phyloP scores from a whole-genome alignment of 2,329 filamentous ascomycete genomes.

The Phoma sp. region DNA sequence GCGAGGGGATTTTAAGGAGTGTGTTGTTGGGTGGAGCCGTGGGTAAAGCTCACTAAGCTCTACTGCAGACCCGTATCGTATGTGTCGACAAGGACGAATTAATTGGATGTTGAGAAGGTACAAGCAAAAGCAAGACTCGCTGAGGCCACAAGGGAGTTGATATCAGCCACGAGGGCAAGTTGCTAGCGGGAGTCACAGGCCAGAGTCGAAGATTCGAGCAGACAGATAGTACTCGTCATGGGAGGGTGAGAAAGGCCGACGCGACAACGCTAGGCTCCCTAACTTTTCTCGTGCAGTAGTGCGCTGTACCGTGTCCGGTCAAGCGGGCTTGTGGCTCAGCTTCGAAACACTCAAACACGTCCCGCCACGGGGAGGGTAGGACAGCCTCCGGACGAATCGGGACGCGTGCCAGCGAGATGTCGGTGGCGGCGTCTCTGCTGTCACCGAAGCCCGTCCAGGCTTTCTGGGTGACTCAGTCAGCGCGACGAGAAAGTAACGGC shows the following conservation, averaged over 20 bases:
- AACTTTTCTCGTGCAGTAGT: slow-evolving; percentile 29
- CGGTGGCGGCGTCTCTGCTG: slow-evolving; percentile 28
- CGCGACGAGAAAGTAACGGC: slow-evolving; percentile 36
- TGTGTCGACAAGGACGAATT: slow-evolving; percentile 10
- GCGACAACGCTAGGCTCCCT: slow-evolving; percentile 20
- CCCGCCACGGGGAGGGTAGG: slow-evolving; percentile 23
- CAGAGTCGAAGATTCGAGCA: slow-evolving; percentile 35
- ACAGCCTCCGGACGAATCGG: slow-evolving; percentile 27
- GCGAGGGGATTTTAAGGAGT: slow-evolving; percentile 52
- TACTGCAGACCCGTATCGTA: slow-evolving; percentile 18
- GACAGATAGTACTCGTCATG: slow-evolving; percentile 33
- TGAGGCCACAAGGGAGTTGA: slow-evolving; percentile 38
- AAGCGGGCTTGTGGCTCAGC: slow-evolving; percentile 18
- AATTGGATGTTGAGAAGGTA: slow-evolving; percentile 20
- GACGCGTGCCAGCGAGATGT: slow-evolving; percentile 12
- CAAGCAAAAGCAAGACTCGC: slow-evolving; percentile 26
- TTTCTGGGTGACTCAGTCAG: slow-evolving; percentile 29
- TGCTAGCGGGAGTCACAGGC: slow-evolving; percentile 35
- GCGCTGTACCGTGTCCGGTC: slow-evolving; percentile 19
- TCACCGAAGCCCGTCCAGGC: slow-evolving; percentile 27
- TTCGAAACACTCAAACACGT: slow-evolving; percentile 19
- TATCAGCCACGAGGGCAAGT: slow-evolving; percentile 30
- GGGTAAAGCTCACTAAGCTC: slow-evolving; percentile 22
- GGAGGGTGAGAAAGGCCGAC: slow-evolving; percentile 19
- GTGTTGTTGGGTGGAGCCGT: slow-evolving; percentile 20